Evolutionary conservation across 139 green algal genomes (phyloP), one percentile per base, ranked within the genome.

Genomic region (Desmodesmus armatus): DNA sequence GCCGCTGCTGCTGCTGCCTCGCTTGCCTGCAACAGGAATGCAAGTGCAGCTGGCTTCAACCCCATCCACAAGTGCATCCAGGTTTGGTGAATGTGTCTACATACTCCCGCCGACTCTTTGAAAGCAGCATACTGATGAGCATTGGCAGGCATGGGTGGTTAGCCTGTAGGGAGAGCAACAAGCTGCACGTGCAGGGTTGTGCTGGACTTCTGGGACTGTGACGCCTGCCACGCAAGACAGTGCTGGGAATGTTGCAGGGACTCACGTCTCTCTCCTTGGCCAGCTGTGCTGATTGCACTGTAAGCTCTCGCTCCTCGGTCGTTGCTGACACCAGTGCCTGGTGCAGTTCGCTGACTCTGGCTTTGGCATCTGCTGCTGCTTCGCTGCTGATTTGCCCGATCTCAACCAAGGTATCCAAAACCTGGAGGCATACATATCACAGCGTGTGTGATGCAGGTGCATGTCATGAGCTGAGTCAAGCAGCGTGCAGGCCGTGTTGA

Each of bases 241-340:
- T n/a, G n/a, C n/a, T n/a, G n/a, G n/a, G n/a, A n/a, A n/a, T n/a
- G n/a, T n/a, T n/a, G n/a, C n/a, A n/a, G n/a, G n/a, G n/a, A n/a
- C 63, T 53, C 55, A 94, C 92, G 70, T 94, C 81, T 1, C 92
- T 85, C 40, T 92, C 80, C 29, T 87, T 80, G 25, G 92, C 93
- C 3, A 94, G 80, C 29, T 70, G 74, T 67, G 91, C 91, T 2
- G 88, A 87, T 49, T 91, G 71, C 6, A 89, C 85, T 27, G 91
- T 83, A 39, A 92, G 85, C 67, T 84, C 3, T 41, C 88, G 88
- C 72, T 94, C 89, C 3, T 85, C 77, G 58, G 88, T 39, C 89
- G 94, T 92, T 5, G 90, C 90, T n/a, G 78, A 72, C n/a, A 93
- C 77, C 37, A 94, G 78, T 1, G 84, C 76, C 6, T 31, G 31